A percentile compares a stretch with the other conserved stretches of the same genome.
Evolutionary conservation across 768 basidiomycete genomes (phyloP).

Genomic region (Clathrus columnatus): DNA sequence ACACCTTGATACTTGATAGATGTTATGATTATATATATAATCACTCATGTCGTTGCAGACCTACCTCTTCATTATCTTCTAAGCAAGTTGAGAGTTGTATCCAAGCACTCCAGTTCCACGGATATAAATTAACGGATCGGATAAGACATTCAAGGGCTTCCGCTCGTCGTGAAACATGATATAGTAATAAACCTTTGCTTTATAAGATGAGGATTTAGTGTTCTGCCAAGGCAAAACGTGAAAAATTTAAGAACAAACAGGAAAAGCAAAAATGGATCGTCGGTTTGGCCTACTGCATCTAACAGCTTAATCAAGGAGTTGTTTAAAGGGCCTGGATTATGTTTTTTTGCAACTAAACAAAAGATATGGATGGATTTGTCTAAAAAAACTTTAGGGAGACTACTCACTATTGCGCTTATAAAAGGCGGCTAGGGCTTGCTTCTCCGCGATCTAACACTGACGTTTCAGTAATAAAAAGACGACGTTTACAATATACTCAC

Average conservation of each 20-base stretch:
- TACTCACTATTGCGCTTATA: constrained; percentile 68
- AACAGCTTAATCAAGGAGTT: constrained; percentile 48
- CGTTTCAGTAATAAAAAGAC: constrained; percentile 8
- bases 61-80: constrained; percentile 79
- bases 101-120: constrained; percentile 98
- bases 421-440: constrained; percentile 75
- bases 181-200: constrained; percentile 80
- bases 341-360: constrained; percentile 53
- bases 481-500: constrained; percentile 38
- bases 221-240: constrained; percentile 3
- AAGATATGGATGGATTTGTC: constrained; percentile 7
- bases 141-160: constrained; percentile 80
- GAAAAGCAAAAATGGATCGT: constrained; percentile 79
- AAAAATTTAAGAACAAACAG: constrained; percentile 42
- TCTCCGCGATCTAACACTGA: constrained; percentile 63
- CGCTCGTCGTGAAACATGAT: constrained; percentile 67
- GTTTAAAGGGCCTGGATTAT: constrained; percentile 62
- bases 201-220: constrained; percentile 8
- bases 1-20: constrained; percentile 1
- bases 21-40: neutral
- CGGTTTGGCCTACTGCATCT: constrained; percentile 43
- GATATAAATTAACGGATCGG: constrained; percentile 64
- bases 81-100: constrained; percentile 69
- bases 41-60: constrained; percentile 10
- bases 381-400: neutral